phyloP scores from a whole-genome alignment of 768 basidiomycete species.

The Suillus subluteus region DNA sequence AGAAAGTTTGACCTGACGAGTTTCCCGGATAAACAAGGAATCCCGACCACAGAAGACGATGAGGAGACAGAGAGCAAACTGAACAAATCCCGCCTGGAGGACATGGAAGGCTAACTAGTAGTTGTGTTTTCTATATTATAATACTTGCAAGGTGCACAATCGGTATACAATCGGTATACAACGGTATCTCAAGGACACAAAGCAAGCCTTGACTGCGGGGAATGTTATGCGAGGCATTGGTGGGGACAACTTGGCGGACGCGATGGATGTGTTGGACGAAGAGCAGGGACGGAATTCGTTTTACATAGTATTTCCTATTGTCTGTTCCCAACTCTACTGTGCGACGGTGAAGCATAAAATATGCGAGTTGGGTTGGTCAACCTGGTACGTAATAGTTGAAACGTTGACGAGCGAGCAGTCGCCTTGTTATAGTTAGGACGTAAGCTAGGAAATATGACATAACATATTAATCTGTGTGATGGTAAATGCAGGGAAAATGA shows the following conservation, averaged over 20 bases:
- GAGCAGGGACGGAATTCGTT: neutral
- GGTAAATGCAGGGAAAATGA: too few species aligned
- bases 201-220: neutral
- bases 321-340: neutral
- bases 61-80: slow-evolving; percentile 38
- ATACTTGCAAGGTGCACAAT: slow-evolving; percentile 7
- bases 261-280: neutral
- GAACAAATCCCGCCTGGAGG: slow-evolving; percentile 48
- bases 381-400: neutral
- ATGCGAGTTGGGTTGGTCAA: neutral
- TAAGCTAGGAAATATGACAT: too few species aligned
- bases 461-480: too few species aligned
- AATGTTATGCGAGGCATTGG: neutral
- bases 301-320: neutral
- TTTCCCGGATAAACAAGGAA: slow-evolving; percentile 35
- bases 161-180: slow-evolving; percentile 9
- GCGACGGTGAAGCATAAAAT: neutral
- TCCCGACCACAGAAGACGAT: slow-evolving; percentile 38
- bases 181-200: slow-evolving; percentile 5
- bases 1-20: slow-evolving; percentile 67
- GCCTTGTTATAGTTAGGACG: neutral
- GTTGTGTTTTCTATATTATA: neutral
- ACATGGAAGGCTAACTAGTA: slow-evolving; percentile 52
- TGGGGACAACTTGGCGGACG: neutral
- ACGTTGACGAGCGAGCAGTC: neutral